Evolutionary conservation across 257 asterid species (phyloP), one percentile per base, ranked within the genome.

Genomic region (Scutellaria baicalensis): DNA sequence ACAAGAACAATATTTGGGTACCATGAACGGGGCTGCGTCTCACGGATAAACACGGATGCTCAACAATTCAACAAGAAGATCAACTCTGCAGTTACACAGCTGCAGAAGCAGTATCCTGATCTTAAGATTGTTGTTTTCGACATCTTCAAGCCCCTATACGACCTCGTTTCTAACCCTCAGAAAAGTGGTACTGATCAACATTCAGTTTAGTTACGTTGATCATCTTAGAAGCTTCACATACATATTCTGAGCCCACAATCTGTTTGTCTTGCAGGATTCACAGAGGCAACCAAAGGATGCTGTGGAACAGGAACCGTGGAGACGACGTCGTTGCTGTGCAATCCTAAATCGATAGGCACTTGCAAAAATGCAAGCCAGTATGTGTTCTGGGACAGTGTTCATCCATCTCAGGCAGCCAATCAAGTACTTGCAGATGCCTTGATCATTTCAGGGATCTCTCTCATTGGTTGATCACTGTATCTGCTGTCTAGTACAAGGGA

Each of bases 311-410:
- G 99, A 20, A 84, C 85, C 0, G 84, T 94, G 6, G 99, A 89
- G 70, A 89, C 93, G 42, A 91, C 97, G 0, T 20, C 75, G 0
- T 56, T 94, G 12, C 70, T 94, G 75, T 94, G 99, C 89, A 89
- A 91, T 65, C 84, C 90, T 0, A 84, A 80, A 39, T 88, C 99
- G 16, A 55, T 70, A 1, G 96, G 99, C 31, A 89, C 95, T 5
- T 94, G 97, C 69, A 73, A 77, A 75, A 92, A 94, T 60, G 88
- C 97, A 1, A 66, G 91, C 8, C 78, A 89, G 68, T 89, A 75
- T 62, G 99, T 94, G 79, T 94, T 94, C 43, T 94, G 96, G 97
- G 99, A 94, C 78, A 81, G 93, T 54, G 99, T 94, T 21, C 99
- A 94, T 84, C 99, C 99, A 0, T 86, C 99, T 62, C 76, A 94